Base-by-base conservation (phyloP, 2,329 filamentous ascomycete species). In the Furcasterigmium furcatum region DNA sequence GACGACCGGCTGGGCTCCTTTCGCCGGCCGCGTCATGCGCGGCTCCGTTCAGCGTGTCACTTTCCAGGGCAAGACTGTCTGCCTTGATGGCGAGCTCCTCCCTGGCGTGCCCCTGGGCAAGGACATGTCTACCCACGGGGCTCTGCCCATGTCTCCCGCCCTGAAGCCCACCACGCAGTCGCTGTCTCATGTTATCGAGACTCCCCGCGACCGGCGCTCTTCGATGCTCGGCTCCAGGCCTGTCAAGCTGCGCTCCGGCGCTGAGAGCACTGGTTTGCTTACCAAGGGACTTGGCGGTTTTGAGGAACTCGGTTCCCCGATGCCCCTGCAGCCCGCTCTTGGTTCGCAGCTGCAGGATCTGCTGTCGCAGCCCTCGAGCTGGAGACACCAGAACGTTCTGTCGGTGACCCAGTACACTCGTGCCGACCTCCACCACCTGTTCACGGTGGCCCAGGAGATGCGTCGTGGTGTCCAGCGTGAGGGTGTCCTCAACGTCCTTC, bases 371-470 rank as follows among this genome's bases (percentile, higher is more conserved):
- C 67, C 75, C 45, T 96, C 91, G 3, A 80, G 86, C 0, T 96
- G 97, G 78, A 95, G 91, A 70, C 84, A 88, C 58, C 83, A 89
- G 53, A 88, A 96, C 60, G 87, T 99, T 39, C 74, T 96, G 40
- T 96, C 92, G 1, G 94, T 99, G 55, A 88, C 87, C 62, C 87
- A 96, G 63, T 96, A 96, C 73, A 85, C 76, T 41, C 86, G 91
- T 39, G 79, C 87, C 16, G 92, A 99, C 59, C 78, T 99, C 41
- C 94, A 97, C 66, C 72, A 95, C 50, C 82, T 99, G 41, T 97
- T 99, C 76, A 95, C 92, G 8, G 88, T 99, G 41, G 94, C 94
- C 2, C 90, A 96, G 66, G 94, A 99, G 72, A 97, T 99, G 91
- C 88, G 92, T 24, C 80, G 96, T 16, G 91, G 91, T 44, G 94